Evolutionary conservation across 805 yeast species (phyloP).

Genomic region (Metschnikowia gelsemii): DNA sequence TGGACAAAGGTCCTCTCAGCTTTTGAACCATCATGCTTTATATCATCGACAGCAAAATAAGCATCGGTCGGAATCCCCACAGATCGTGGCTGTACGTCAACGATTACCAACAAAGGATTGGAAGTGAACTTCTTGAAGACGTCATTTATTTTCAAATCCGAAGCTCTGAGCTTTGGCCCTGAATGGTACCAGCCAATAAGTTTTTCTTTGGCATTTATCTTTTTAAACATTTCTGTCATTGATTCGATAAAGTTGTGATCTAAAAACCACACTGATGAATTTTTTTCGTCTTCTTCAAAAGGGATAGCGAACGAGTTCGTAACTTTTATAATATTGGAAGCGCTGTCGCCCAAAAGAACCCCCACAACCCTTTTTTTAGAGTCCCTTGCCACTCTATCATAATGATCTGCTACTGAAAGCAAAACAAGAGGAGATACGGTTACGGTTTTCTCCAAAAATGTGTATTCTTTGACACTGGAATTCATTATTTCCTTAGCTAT

Average conservation of each 20-base stretch:
- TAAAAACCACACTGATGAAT: slow-evolving; percentile 91
- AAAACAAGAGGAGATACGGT: slow-evolving; percentile 95
- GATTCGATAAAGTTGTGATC: slow-evolving; percentile 95
- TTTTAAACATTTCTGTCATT: slow-evolving; percentile 97
- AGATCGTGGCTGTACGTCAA: slow-evolving; percentile 80
- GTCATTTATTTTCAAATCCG: slow-evolving; percentile 90
- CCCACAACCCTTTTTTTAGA: slow-evolving; percentile 86
- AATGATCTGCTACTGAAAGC: slow-evolving; percentile 92
- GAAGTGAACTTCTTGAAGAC: slow-evolving; percentile 76
- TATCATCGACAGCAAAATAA: slow-evolving; percentile 89
- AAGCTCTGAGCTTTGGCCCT: slow-evolving; percentile 86
- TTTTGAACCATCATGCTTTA: slow-evolving; percentile 91
- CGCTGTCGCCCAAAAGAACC: slow-evolving; percentile 82
- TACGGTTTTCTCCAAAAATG: slow-evolving; percentile 55
- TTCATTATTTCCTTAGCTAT: slow-evolving; percentile 18
- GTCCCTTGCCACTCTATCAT: slow-evolving; percentile 75
- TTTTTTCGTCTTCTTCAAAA: slow-evolving; percentile 93
- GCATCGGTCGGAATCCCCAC: slow-evolving; percentile 97
- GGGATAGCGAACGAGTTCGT: slow-evolving; percentile 97
- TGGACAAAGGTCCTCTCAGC: slow-evolving; percentile 92
- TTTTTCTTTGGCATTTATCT: slow-evolving; percentile 95
- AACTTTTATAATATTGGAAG: slow-evolving; percentile 59
- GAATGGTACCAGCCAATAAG: slow-evolving; percentile 99
- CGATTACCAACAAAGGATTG: slow-evolving; percentile 82
- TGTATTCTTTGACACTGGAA: slow-evolving; percentile 34